A percentile compares a stretch with the other conserved stretches of the same genome.
Conservation (phyloP, 1,139 yeast genomes). For the Meyerozyma smithsonii region DNA sequence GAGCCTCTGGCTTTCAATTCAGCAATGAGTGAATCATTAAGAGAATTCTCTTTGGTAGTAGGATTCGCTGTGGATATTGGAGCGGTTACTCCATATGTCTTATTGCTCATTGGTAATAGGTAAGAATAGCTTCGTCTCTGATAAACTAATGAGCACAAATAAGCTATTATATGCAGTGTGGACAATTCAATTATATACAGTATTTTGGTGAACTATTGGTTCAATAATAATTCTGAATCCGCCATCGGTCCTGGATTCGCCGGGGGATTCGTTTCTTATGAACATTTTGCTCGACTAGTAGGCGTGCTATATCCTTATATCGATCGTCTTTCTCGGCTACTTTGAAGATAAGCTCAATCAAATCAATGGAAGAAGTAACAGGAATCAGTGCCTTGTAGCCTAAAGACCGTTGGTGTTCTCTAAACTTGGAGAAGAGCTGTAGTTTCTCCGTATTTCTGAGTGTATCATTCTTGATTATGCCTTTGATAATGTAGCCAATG, state of each 20-base stretch:
- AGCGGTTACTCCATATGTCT: conserved; percentile 75
- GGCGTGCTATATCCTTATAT: neutral
- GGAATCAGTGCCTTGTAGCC: conserved; percentile 18
- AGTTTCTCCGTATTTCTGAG: conserved; percentile 16
- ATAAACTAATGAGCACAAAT: too few relatives aligned
- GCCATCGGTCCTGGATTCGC: neutral
- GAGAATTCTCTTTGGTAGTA: conserved; percentile 66
- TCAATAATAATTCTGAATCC: neutral
- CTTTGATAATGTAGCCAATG: conserved; percentile 20
- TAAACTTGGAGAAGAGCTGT: conserved; percentile 17
- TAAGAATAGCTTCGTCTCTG: too few relatives aligned
- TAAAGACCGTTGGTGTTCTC: conserved; percentile 12
- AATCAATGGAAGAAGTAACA: neutral
- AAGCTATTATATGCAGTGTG: too few relatives aligned
- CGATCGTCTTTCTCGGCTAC: neutral
- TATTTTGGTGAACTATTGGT: too few relatives aligned
- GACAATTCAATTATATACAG: too few relatives aligned
- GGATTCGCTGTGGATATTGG: conserved; percentile 86
- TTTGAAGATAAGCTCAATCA: neutral
- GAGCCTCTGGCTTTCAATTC: conserved; percentile 85
- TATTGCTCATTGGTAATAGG: conserved; percentile 51
- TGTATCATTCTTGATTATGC: conserved; percentile 18
- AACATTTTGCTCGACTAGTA: neutral
- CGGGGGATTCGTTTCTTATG: neutral
- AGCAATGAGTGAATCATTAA: conserved; percentile 71